These are phyloP conservation scores for Puccinia hordei DNA, from an alignment of 1,284 basidiomycete genomes.

Conservation along the genomic window DNA sequence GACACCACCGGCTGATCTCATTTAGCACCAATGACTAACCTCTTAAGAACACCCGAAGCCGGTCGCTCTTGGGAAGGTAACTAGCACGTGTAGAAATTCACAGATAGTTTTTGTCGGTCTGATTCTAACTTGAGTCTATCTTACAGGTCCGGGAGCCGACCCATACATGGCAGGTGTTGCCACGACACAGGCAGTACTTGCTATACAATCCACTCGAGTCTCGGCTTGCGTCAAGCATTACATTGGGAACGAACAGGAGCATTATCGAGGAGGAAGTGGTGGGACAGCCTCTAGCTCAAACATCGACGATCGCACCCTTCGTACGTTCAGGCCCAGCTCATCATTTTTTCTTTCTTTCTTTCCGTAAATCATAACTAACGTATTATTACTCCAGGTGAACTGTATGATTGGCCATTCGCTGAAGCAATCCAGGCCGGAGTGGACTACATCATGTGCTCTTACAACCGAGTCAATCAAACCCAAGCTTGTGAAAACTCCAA, in stretches of 20 bases:
- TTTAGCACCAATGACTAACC: constrained; percentile 55
- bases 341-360: not conserved
- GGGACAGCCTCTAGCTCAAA: constrained; percentile 51
- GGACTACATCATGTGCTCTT: constrained; percentile 56
- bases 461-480: constrained; percentile 57
- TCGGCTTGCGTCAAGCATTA: constrained; percentile 58
- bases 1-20: not conserved
- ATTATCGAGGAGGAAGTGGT: constrained; percentile 54
- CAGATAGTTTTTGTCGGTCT: constrained; percentile 51
- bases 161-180: constrained; percentile 57
- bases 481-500: constrained; percentile 57
- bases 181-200: constrained; percentile 55
- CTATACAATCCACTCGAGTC: constrained; percentile 56
- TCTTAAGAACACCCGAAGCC: constrained; percentile 54
- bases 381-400: constrained; percentile 51
- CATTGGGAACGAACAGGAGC: constrained; percentile 58
- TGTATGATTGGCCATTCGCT: constrained; percentile 55
- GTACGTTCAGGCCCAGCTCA: constrained; percentile 49
- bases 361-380: not conserved
- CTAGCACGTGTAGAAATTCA: constrained; percentile 27
- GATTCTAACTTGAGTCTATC: not conserved
- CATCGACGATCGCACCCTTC: constrained; percentile 56
- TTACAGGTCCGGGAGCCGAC: constrained; percentile 51
- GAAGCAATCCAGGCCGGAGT: constrained; percentile 50
- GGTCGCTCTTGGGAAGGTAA: constrained; percentile 56